A percentile compares a stretch with the other conserved stretches of the same genome.
These are phyloP conservation scores for Ambrosia hybrid DNA, from an alignment of 140 eudicot species.

Conservation along the genomic window DNA sequence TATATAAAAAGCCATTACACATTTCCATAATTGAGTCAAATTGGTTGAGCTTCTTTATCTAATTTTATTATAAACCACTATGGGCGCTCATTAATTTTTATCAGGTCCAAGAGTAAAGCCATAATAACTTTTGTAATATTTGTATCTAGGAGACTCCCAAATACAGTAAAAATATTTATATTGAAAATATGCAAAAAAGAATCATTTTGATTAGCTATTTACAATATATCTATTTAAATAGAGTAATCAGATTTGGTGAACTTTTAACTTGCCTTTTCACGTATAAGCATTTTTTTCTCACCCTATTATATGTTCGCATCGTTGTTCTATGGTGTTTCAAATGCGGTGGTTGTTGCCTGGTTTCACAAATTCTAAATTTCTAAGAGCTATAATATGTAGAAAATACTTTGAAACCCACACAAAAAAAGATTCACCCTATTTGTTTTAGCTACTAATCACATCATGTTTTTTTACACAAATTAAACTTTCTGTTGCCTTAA, in stretches of 20 bases:
- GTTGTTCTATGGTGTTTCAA: neutral
- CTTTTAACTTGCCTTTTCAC: neutral
- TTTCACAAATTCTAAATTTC: slow-evolving; percentile 4
- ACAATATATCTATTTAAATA: no score
- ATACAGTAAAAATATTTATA: no score
- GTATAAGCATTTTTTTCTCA: neutral
- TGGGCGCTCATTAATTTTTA: no score
- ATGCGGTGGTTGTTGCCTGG: slow-evolving; percentile 4
- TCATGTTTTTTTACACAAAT: slow-evolving; percentile 8
- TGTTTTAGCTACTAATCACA: neutral
- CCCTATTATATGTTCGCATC: neutral
- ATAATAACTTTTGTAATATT: no score
- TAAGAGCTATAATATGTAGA: neutral
- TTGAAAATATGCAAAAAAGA: neutral
- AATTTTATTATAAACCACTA: no score
- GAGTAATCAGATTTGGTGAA: neutral
- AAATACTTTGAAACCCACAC: neutral
- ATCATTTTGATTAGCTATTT: neutral
- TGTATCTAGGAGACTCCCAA: neutral
- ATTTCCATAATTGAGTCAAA: neutral
- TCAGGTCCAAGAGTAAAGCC: no score
- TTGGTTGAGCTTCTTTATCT: neutral
- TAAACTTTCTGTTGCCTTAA: slow-evolving; percentile 6
- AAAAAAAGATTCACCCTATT: neutral
- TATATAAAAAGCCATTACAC: neutral